Percentiles rank a stretch among this genome's conserved stretches.
phyloP scores from a whole-genome alignment of 176 grass and related monocot species.

The Oryza glaberrima region DNA sequence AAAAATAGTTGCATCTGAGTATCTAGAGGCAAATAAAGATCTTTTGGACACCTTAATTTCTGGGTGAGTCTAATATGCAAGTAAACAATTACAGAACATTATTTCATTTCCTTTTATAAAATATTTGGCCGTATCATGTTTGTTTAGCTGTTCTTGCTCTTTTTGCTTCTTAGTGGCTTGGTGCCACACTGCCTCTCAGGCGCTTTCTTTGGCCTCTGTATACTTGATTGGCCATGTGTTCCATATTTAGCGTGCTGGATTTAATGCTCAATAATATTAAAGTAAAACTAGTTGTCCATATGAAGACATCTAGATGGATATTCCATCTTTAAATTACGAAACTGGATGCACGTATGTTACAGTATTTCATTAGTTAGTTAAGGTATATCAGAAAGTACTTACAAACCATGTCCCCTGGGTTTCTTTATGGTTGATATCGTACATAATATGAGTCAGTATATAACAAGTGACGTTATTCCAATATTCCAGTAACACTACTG shows the following conservation, averaged over 20 bases:
- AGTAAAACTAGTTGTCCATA: slow-evolving; percentile 13
- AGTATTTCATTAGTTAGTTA: background rate
- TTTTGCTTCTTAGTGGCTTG: slow-evolving; percentile 9
- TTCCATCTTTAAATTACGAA: background rate
- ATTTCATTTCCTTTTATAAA: background rate
- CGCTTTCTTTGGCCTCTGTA: background rate
- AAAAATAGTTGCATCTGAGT: slow-evolving; percentile 74
- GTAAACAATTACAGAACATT: background rate
- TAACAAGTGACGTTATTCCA: background rate
- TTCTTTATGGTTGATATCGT: background rate
- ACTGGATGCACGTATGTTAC: background rate
- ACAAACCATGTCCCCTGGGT: background rate
- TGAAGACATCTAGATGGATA: background rate
- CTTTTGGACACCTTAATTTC: slow-evolving; percentile 78
- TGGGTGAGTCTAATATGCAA: slow-evolving; percentile 51
- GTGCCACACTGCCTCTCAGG: too few relatives aligned
- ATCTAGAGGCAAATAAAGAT: slow-evolving; percentile 84
- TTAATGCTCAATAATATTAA: background rate
- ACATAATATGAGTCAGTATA: background rate
- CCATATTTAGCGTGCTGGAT: slow-evolving; percentile 3
- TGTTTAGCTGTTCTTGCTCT: background rate
- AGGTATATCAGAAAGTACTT: background rate
- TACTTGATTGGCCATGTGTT: slow-evolving; percentile 12
- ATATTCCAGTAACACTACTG: background rate
- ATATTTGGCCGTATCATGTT: background rate